Evolutionary conservation across 306 rosid species (phyloP).

Genomic region (Urtica urens): DNA sequence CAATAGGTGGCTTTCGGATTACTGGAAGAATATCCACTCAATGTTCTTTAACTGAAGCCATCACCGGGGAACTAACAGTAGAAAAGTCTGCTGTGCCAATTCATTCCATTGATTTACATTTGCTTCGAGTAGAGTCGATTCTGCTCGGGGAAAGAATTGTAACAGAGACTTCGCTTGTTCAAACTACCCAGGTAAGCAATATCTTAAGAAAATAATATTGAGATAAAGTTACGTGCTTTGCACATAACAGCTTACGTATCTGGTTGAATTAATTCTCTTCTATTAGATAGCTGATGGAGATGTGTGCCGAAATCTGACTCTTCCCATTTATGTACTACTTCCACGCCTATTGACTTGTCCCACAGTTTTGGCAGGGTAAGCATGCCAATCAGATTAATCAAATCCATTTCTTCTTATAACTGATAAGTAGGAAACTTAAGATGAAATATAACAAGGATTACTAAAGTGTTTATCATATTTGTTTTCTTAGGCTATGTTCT

Average conservation of each 20-base stretch:
- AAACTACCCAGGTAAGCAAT: constrained; percentile 68
- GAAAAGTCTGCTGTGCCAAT: constrained; percentile 88
- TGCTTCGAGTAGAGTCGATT: constrained; percentile 78
- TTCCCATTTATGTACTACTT: constrained; percentile 65
- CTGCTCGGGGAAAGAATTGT: constrained; percentile 74
- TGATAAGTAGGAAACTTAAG: constrained; percentile 1
- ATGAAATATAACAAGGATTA: not conserved
- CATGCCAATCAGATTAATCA: not conserved
- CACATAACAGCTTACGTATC: constrained; percentile 4
- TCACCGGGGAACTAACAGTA: constrained; percentile 69
- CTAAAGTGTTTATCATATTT: too few relatives aligned
- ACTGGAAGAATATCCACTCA: constrained; percentile 74
- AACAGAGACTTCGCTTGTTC: constrained; percentile 70
- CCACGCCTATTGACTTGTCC: constrained; percentile 95
- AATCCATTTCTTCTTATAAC: not conserved
- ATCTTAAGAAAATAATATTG: constrained; percentile 1
- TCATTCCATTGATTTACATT: constrained; percentile 61
- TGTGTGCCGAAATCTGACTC: constrained; percentile 44
- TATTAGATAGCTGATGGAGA: constrained; percentile 88
- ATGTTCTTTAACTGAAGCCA: constrained; percentile 58
- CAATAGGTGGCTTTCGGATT: constrained; percentile 79
- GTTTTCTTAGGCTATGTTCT: too few relatives aligned
- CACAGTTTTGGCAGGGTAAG: constrained; percentile 78
- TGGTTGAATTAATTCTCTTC: constrained; percentile 6
- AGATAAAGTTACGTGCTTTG: constrained; percentile 3